Base-by-base conservation (phyloP, 2,329 filamentous ascomycete genomes). In the Teratosphaeria gauchensis region DNA sequence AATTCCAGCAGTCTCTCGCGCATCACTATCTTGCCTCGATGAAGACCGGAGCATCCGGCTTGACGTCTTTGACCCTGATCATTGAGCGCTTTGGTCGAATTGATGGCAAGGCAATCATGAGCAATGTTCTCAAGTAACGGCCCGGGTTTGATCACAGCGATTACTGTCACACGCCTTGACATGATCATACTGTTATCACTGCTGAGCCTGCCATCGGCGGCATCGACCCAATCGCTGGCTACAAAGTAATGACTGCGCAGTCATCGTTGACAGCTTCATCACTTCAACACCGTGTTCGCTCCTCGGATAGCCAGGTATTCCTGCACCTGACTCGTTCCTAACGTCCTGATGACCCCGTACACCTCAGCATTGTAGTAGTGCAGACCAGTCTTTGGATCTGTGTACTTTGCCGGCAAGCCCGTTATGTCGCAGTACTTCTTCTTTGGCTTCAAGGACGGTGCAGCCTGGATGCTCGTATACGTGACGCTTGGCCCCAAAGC, bases 391-490 rank as follows among this genome's bases (percentile, higher is more conserved):
- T 99, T 99, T 2, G 94, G 95, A 72, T 99, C 94, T 33, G 89
- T 84, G 72, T 99, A 99, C 5, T 88, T 87, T 32, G 91, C 90
- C n/a, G 90, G 84, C 64, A 99, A 77, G 1, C 94, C 95, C 1
- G 94, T 99, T 67, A 99, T 83, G 74, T 99, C 95, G 78, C 94
- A 99, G 75, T 97, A 99, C 68, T 88, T 89, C 74, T 87, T 91
- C 70, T 89, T 84, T 6, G 84, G 82, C 68, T 84, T 83, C 67
- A 97, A 78, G 59, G 89, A 94, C 46, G 94, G 94, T 2, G 94
- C 92, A 54, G 90, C 91, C 74, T 97, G 94, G 63, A 99, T 95
- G 71, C 96, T 97, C 6, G 90, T 96, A 74, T 97, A 99, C 1
- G 94, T 96, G 32, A 77, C 74, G 33, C 82, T 83, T 0, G 88